These are phyloP conservation scores for Cercospora janseana DNA, from an alignment of 2,329 filamentous ascomycete species.

Conservation along the genomic window DNA sequence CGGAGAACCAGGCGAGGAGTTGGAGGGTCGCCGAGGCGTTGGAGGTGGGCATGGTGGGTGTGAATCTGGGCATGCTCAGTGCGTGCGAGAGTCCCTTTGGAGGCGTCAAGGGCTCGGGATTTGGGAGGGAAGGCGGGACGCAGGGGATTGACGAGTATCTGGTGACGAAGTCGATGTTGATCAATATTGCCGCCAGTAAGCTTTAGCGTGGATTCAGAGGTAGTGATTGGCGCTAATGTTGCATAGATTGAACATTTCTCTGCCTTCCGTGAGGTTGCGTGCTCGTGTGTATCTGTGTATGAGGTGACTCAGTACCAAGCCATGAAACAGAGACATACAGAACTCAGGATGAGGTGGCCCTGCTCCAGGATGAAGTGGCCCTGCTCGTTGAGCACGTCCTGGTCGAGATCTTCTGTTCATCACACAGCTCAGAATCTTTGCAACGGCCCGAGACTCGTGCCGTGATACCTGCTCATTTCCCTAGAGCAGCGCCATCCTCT, in stretches of 20 bases:
- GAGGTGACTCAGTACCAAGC: too few species aligned
- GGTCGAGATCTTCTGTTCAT: too few species aligned
- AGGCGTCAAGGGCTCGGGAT: constrained; percentile 52
- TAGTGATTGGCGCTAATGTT: background rate
- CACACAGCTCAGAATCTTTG: too few species aligned
- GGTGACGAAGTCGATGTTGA: constrained; percentile 15
- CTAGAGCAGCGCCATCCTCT: too few species aligned
- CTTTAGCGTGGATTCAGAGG: background rate
- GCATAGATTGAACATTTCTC: background rate
- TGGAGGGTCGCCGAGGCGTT: constrained; percentile 65
- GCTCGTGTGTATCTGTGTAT: too few species aligned
- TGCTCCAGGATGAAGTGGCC: background rate
- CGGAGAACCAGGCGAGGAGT: constrained; percentile 56
- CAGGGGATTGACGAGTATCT: constrained; percentile 63
- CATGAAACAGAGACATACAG: too few species aligned
- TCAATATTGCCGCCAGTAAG: constrained; percentile 12
- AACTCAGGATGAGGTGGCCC: background rate
- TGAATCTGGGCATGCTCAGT: constrained; percentile 50
- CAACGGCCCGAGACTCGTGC: too few species aligned
- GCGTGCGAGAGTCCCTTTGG: constrained; percentile 27
- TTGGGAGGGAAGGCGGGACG: constrained; percentile 52
- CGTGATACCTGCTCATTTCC: too few species aligned
- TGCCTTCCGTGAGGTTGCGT: background rate
- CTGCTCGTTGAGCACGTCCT: too few species aligned
- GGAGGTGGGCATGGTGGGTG: constrained; percentile 79